Conservation (phyloP, 2,329 filamentous ascomycete genomes). For the Talaromyces pinophilus region DNA sequence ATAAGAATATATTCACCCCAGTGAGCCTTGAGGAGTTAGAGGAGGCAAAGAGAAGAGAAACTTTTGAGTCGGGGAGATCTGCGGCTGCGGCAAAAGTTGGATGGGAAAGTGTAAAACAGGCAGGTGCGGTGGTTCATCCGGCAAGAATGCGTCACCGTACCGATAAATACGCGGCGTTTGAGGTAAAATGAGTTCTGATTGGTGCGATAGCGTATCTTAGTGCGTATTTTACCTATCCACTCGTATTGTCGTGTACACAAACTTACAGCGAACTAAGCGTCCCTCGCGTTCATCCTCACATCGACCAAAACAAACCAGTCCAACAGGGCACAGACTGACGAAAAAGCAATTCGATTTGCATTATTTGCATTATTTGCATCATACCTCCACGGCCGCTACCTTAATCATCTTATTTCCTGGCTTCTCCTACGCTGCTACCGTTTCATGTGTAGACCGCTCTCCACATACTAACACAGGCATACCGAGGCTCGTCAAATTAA, state of each 20-base stretch:
- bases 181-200: not conserved
- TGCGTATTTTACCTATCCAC: not conserved
- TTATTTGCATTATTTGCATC: not conserved
- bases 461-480: not conserved
- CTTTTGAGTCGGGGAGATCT: not conserved
- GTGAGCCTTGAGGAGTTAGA: not conserved
- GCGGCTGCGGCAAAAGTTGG: slow-evolving; percentile 10
- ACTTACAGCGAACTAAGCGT: not conserved
- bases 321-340: slow-evolving; percentile 1
- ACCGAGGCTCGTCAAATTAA: slow-evolving; percentile 5
- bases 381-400: not conserved
- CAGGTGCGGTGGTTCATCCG: not conserved
- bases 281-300: slow-evolving; percentile 9
- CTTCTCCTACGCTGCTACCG: not conserved
- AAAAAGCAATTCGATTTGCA: not conserved
- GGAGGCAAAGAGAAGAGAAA: not conserved
- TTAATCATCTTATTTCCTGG: not conserved
- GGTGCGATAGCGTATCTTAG: not conserved
- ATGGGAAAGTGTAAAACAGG: not conserved
- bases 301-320: not conserved
- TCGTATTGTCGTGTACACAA: not conserved
- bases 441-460: not conserved
- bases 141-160: slow-evolving; percentile 13
- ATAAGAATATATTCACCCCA: not conserved
- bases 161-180: not conserved